phyloP scores from a whole-genome alignment of 352 stramenopile genomes.

The Phytophthora constricta region DNA sequence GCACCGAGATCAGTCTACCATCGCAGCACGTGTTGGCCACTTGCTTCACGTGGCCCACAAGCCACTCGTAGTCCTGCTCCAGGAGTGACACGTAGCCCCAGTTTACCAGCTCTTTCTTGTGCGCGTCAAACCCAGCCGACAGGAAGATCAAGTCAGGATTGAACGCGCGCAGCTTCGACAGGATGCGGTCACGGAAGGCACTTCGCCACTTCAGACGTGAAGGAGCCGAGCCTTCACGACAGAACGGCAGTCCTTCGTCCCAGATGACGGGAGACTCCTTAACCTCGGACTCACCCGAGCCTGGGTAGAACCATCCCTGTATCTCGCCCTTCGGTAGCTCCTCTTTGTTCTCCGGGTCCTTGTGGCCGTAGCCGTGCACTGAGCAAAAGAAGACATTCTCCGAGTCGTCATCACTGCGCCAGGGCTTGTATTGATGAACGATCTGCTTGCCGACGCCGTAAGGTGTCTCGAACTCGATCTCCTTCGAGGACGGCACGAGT shows the following conservation, averaged over 20 bases:
- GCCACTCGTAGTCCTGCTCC: constrained; percentile 89
- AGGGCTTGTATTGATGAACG: constrained; percentile 94
- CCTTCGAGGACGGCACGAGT: constrained; percentile 88
- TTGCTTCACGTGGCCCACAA: constrained; percentile 74
- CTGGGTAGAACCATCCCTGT: constrained; percentile 85
- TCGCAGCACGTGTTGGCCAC: constrained; percentile 77
- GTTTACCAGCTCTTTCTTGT: constrained; percentile 83
- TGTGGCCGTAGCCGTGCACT: constrained; percentile 79
- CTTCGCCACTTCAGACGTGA: constrained; percentile 79
- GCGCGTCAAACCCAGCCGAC: constrained; percentile 81
- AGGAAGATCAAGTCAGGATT: constrained; percentile 84
- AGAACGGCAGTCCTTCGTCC: constrained; percentile 71
- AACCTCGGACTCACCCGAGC: constrained; percentile 57
- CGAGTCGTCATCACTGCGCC: constrained; percentile 94
- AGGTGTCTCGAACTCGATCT: constrained; percentile 85
- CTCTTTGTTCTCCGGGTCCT: constrained; percentile 67
- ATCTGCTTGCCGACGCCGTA: constrained; percentile 90
- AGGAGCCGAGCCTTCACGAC: constrained; percentile 53
- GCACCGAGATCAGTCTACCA: constrained; percentile 80
- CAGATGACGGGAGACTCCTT: constrained; percentile 59
- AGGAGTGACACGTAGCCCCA: constrained; percentile 79
- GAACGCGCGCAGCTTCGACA: constrained; percentile 67
- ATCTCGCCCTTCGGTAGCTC: constrained; percentile 30
- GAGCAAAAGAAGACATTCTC: constrained; percentile 97
- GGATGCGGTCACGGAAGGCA: constrained; percentile 71